Evolutionary conservation across 441 rosid species (phyloP).

Genomic region (Viola pubescens): DNA sequence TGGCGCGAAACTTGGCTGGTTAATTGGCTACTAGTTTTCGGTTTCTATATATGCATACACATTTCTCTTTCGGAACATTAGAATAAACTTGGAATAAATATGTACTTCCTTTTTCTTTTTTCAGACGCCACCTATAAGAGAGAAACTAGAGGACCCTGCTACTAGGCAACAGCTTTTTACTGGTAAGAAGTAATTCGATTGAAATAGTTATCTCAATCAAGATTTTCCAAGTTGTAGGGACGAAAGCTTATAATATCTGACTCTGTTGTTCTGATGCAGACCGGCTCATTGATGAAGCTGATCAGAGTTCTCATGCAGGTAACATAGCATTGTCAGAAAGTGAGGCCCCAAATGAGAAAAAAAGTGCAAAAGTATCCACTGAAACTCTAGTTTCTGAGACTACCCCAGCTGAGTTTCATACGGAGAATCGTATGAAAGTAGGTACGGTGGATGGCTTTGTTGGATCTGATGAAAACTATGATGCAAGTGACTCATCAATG

Average conservation of each 20-base stretch:
- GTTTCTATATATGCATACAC: neutral
- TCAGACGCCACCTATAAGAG: conserved; percentile 27
- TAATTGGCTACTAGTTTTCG: neutral
- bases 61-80: neutral
- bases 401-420: conserved; percentile 16
- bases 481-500: neutral
- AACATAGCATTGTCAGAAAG: conserved; percentile 10
- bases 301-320: conserved; percentile 23
- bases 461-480: conserved; percentile 18
- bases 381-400: conserved; percentile 15
- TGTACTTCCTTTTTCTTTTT: conserved; percentile 8
- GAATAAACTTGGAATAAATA: conserved; percentile 2
- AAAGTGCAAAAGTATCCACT: conserved; percentile 9
- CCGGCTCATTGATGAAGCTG: conserved; percentile 27
- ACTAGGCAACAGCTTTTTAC: conserved; percentile 13
- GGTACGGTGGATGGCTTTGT: conserved; percentile 10
- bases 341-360: conserved; percentile 17
- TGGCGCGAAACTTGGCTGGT: too few species aligned
- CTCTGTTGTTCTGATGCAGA: conserved; percentile 10
- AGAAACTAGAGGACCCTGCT: conserved; percentile 20
- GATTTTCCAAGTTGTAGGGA: neutral
- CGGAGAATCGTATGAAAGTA: conserved; percentile 14
- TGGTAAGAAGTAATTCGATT: conserved; percentile 25
- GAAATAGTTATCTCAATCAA: neutral
- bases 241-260: conserved; percentile 3